Evolutionary conservation across 495 filamentous ascomycete genomes (phyloP).

Genomic region (Penicillium samsonianum): DNA sequence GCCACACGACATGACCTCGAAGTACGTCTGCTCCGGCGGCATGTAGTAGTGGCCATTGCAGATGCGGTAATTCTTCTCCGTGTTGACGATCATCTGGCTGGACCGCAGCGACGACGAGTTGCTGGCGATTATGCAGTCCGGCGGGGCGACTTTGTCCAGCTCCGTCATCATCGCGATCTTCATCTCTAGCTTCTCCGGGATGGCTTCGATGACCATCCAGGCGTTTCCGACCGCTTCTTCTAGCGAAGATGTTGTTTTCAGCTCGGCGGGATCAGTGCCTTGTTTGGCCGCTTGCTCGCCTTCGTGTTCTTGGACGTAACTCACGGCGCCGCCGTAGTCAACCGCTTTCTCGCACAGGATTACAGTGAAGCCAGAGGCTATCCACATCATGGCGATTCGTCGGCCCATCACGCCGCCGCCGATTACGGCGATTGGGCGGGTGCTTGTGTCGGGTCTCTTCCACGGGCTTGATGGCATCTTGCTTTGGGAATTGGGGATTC

Average conservation of each 20-base stretch:
- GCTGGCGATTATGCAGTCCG: slow-evolving; percentile 23
- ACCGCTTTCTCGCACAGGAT: slow-evolving; percentile 35
- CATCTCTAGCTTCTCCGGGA: slow-evolving; percentile 24
- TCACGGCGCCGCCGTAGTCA: slow-evolving; percentile 24
- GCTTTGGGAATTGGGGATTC: neutral
- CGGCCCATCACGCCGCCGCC: slow-evolving; percentile 47
- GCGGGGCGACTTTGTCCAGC: slow-evolving; percentile 17
- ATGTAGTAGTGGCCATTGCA: slow-evolving; percentile 52
- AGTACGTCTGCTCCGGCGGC: slow-evolving; percentile 43
- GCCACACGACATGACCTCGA: slow-evolving; percentile 54
- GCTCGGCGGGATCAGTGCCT: slow-evolving; percentile 29
- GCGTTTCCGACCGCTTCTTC: slow-evolving; percentile 42
- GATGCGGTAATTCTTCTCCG: slow-evolving; percentile 33
- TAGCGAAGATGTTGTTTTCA: slow-evolving; percentile 32
- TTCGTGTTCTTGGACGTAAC: slow-evolving; percentile 36
- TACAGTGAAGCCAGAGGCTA: slow-evolving; percentile 35
- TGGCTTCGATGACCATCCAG: slow-evolving; percentile 34
- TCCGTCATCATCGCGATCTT: slow-evolving; percentile 22
- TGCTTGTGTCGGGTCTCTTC: slow-evolving; percentile 27
- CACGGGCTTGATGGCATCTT: slow-evolving; percentile 20
- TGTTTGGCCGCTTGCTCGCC: slow-evolving; percentile 32
- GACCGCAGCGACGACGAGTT: slow-evolving; percentile 28
- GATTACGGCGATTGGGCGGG: slow-evolving; percentile 40
- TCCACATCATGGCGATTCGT: slow-evolving; percentile 37
- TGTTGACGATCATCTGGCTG: slow-evolving; percentile 26